Percentiles rank a stretch among this genome's conserved stretches.
Evolutionary conservation across 257 asterid species (phyloP).

Genomic region (Galeopsis tetrahit): DNA sequence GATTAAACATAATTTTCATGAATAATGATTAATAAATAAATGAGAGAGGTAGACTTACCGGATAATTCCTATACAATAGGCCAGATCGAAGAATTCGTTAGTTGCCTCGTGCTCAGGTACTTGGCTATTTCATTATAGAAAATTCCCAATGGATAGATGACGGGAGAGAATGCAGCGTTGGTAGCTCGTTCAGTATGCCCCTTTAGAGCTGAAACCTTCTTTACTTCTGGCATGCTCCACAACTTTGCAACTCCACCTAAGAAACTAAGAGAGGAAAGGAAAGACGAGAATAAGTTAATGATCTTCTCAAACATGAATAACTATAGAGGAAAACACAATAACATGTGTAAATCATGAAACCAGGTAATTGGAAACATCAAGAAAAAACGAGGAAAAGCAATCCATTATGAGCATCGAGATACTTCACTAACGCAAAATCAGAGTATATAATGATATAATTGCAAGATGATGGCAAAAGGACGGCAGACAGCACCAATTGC

Average conservation of each 20-base stretch:
- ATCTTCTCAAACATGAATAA: not conserved
- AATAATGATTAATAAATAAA: too few species aligned
- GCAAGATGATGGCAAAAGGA: not conserved
- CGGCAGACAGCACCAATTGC: not conserved
- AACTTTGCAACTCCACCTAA: constrained; percentile 78
- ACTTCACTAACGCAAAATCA: not conserved
- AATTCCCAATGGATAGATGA: constrained; percentile 50
- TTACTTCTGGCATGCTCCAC: constrained; percentile 83
- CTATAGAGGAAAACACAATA: not conserved
- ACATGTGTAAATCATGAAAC: constrained; percentile 1
- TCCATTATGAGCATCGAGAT: not conserved
- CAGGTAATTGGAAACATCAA: constrained; percentile 6
- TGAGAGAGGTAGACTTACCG: too few species aligned
- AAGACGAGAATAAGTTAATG: constrained; percentile 11
- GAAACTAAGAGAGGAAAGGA: constrained; percentile 54
- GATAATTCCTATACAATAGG: too few species aligned
- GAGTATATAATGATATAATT: not conserved
- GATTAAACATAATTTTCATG: too few species aligned
- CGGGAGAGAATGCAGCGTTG: constrained; percentile 85
- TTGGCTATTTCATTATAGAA: too few species aligned
- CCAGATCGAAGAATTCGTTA: too few species aligned
- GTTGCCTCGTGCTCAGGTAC: too few species aligned
- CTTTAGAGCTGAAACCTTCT: constrained; percentile 70
- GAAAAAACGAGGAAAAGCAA: not conserved
- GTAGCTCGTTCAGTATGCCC: constrained; percentile 95